Percentiles rank a stretch among this genome's conserved stretches.
Evolutionary conservation across 257 asterid genomes (phyloP).

Genomic region (Rhazya stricta): DNA sequence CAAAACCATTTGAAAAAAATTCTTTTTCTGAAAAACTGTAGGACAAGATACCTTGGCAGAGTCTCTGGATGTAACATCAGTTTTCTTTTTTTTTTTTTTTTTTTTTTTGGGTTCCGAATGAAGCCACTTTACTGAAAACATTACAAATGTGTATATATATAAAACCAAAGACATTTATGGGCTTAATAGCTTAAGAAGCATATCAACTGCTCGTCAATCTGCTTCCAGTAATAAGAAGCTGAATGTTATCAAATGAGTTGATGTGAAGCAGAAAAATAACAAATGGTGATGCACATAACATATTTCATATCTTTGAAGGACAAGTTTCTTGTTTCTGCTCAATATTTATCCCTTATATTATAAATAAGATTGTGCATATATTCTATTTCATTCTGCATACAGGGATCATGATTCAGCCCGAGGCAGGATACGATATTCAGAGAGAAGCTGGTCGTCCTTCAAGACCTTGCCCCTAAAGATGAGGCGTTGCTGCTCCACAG

Average conservation of each 20-base stretch:
- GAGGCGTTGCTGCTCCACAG: slow-evolving; percentile 81
- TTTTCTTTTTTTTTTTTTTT: too few species aligned
- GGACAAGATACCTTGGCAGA: neutral
- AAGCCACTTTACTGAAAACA: neutral
- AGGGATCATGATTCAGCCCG: neutral
- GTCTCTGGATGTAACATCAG: neutral
- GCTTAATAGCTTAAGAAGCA: neutral
- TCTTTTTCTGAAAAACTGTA: neutral
- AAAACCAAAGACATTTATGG: neutral
- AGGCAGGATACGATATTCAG: slow-evolving; percentile 66
- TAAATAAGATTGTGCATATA: neutral
- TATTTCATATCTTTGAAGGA: neutral
- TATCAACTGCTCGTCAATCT: neutral
- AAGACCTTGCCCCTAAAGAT: slow-evolving; percentile 86
- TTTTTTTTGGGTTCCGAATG: too few species aligned
- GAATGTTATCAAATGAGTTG: neutral
- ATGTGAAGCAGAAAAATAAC: neutral
- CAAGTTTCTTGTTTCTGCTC: neutral
- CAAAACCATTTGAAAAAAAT: neutral
- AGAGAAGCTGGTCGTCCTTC: slow-evolving; percentile 68
- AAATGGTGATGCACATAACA: neutral
- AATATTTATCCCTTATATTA: neutral
- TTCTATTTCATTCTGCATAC: too few species aligned
- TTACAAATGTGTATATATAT: neutral
- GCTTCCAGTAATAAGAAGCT: neutral